phyloP scores from a whole-genome alignment of 2,329 filamentous ascomycete genomes.

The Plectosphaerella plurivora region DNA sequence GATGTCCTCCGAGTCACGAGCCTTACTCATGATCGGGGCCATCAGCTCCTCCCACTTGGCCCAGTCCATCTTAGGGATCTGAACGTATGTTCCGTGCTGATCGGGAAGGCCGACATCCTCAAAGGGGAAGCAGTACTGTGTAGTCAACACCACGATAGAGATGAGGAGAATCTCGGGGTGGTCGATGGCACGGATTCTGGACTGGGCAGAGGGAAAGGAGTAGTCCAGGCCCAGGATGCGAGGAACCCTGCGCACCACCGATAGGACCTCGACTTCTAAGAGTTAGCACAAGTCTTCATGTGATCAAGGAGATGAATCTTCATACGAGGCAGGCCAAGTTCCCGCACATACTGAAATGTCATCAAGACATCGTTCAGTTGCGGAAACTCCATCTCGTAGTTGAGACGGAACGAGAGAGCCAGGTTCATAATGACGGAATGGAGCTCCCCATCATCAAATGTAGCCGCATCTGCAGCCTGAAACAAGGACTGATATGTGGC shows the following conservation, averaged over 20 bases:
- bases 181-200: conserved; percentile 43
- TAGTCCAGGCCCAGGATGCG: conserved; percentile 48
- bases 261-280: conserved; percentile 17
- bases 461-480: conserved; percentile 38
- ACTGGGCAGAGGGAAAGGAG: conserved; percentile 46
- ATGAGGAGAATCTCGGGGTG: conserved; percentile 74
- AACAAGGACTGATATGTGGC: conserved; percentile 55
- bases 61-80: conserved; percentile 64
- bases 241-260: conserved; percentile 53
- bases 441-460: conserved; percentile 51
- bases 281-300: background rate
- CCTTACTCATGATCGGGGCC: conserved; percentile 10
- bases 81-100: conserved; percentile 39
- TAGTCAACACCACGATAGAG: conserved; percentile 66
- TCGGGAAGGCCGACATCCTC: conserved; percentile 45
- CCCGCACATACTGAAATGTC: conserved; percentile 64
- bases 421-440: conserved; percentile 61
- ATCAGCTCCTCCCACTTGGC: conserved; percentile 57
- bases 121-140: conserved; percentile 77
- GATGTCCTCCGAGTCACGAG: conserved; percentile 17
- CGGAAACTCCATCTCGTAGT: conserved; percentile 69
- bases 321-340: conserved; percentile 71
- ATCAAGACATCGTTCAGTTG: conserved; percentile 66
- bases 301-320: conserved; percentile 1
- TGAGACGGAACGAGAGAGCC: conserved; percentile 57